Conservation (phyloP, 257 asterid species). For the Salvia rosmarinus region DNA sequence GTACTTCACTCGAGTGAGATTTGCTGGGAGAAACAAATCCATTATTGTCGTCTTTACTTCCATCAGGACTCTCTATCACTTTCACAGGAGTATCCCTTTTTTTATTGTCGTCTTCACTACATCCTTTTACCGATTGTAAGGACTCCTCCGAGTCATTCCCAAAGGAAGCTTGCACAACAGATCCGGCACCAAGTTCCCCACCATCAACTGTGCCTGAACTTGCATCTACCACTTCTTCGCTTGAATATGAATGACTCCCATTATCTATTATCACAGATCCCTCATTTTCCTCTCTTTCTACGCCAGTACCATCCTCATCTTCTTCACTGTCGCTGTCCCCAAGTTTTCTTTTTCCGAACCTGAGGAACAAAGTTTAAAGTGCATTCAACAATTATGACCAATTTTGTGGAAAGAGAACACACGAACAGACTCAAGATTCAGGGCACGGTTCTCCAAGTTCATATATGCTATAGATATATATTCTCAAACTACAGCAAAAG, state of each 20-base stretch:
- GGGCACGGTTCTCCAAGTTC: background rate
- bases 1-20: slow-evolving; percentile 35
- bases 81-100: slow-evolving; percentile 21
- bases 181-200: slow-evolving; percentile 41
- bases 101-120: slow-evolving; percentile 27
- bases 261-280: slow-evolving; percentile 61
- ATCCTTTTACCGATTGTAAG: slow-evolving; percentile 32
- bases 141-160: slow-evolving; percentile 52
- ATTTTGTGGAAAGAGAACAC: background rate
- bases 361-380: slow-evolving; percentile 19
- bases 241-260: slow-evolving; percentile 60
- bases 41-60: slow-evolving; percentile 31
- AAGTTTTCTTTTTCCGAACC: slow-evolving; percentile 79
- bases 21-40: slow-evolving; percentile 32
- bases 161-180: slow-evolving; percentile 44
- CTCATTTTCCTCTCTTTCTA: slow-evolving; percentile 54
- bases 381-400: background rate
- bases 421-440: slow-evolving; percentile 8
- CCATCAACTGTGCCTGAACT: slow-evolving; percentile 57
- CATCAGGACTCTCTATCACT: slow-evolving; percentile 35
- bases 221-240: slow-evolving; percentile 58
- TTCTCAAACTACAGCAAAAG: background rate
- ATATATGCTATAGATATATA: background rate
- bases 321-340: slow-evolving; percentile 62
- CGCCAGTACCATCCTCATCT: slow-evolving; percentile 38